phyloP scores from a whole-genome alignment of 2,329 filamentous ascomycete species.

The Lasiodiplodia hormozganensis region DNA sequence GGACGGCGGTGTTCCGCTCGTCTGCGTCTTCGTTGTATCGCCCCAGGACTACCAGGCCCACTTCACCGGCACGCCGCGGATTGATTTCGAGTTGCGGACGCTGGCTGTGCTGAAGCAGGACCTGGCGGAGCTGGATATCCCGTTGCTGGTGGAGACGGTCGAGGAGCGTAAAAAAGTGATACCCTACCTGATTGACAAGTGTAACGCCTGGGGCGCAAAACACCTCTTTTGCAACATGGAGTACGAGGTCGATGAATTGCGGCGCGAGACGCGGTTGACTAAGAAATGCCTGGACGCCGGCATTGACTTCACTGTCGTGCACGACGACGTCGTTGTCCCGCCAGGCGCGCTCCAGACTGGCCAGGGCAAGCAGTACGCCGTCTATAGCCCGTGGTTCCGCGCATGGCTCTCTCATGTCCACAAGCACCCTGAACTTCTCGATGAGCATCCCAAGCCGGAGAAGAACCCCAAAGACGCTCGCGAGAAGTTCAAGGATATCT shows the following conservation, averaged over 20 bases:
- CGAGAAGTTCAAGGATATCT: slow-evolving; percentile 62
- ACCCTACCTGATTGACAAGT: slow-evolving; percentile 67
- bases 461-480: slow-evolving; percentile 61
- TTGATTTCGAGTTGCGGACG: slow-evolving; percentile 82
- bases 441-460: slow-evolving; percentile 64
- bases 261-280: slow-evolving; percentile 75
- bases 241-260: slow-evolving; percentile 89
- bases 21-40: slow-evolving; percentile 80
- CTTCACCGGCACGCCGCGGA: slow-evolving; percentile 71
- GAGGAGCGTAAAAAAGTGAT: slow-evolving; percentile 69
- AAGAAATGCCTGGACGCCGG: slow-evolving; percentile 66
- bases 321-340: slow-evolving; percentile 83
- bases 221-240: slow-evolving; percentile 86
- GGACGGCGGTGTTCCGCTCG: slow-evolving; percentile 71
- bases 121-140: slow-evolving; percentile 74
- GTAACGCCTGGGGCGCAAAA: slow-evolving; percentile 73
- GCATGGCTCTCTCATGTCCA: slow-evolving; percentile 78
- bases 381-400: slow-evolving; percentile 84
- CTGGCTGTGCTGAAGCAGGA: slow-evolving; percentile 70
- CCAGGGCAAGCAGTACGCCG: slow-evolving; percentile 78
- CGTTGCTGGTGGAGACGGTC: slow-evolving; percentile 76
- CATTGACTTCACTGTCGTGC: slow-evolving; percentile 73
- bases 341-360: slow-evolving; percentile 73
- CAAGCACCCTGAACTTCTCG: slow-evolving; percentile 70
- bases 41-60: slow-evolving; percentile 88